Conservation (phyloP, 2,329 filamentous ascomycete species). For the Aspergillus sp. region DNA sequence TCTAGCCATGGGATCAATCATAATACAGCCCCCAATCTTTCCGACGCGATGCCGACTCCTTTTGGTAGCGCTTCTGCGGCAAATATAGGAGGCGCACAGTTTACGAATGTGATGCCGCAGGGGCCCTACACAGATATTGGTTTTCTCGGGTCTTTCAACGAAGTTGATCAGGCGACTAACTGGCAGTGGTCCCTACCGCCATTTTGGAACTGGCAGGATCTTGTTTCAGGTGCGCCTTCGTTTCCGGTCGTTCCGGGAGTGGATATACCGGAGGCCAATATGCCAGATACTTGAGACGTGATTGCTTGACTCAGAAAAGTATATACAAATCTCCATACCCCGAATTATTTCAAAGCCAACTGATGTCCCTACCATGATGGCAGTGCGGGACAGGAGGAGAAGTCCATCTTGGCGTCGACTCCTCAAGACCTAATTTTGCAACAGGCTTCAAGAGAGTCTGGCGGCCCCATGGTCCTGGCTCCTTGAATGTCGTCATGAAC, state of each 20-base stretch:
- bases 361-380: conserved; percentile 14
- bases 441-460: conserved; percentile 17
- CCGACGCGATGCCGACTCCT: not conserved
- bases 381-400: conserved; percentile 17
- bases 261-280: not conserved
- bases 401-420: conserved; percentile 13
- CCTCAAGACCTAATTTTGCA: conserved; percentile 12
- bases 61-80: not conserved
- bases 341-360: conserved; percentile 4
- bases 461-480: conserved; percentile 11
- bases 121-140: not conserved
- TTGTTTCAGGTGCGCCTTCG: not conserved
- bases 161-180: not conserved
- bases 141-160: not conserved
- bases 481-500: conserved; percentile 15
- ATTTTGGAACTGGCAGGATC: conserved; percentile 19
- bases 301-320: not conserved
- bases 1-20: not conserved
- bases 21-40: not conserved
- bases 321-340: not conserved
- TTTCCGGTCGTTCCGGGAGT: not conserved
- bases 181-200: conserved; percentile 13
- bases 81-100: not conserved
- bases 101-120: not conserved
- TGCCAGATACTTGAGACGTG: not conserved